Percentiles rank a stretch among this genome's conserved stretches.
phyloP scores from a whole-genome alignment of 129 eudicot genomes.

The Flaveria linearis region DNA sequence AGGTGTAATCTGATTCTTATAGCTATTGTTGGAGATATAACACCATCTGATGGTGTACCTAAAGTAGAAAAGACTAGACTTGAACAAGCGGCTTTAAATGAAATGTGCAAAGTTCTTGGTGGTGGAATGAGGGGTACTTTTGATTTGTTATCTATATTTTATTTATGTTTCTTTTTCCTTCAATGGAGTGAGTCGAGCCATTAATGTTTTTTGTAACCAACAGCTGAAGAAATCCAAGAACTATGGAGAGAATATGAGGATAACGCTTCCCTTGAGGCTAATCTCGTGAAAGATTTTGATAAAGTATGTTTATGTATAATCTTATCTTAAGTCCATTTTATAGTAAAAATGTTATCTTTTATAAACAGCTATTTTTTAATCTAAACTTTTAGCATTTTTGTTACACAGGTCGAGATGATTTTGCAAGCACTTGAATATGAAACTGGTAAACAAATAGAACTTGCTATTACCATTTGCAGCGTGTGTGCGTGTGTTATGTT shows the following conservation, averaged over 20 bases:
- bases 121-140: constrained; percentile 92
- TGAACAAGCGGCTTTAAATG: constrained; percentile 88
- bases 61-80: constrained; percentile 85
- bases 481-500: neutral
- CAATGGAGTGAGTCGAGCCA: neutral
- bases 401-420: constrained; percentile 87
- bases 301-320: constrained; percentile 49
- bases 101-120: constrained; percentile 97
- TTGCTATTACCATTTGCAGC: neutral
- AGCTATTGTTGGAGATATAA: constrained; percentile 97
- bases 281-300: constrained; percentile 97
- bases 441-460: constrained; percentile 46
- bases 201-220: constrained; percentile 16
- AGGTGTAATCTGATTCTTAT: constrained; percentile 24
- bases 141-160: constrained; percentile 9
- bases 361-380: constrained; percentile 41
- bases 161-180: constrained; percentile 1
- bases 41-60: constrained; percentile 96
- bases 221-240: constrained; percentile 93
- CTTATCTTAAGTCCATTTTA: neutral
- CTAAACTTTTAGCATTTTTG: constrained; percentile 58
- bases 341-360: constrained; percentile 2
- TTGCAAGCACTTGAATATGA: constrained; percentile 96
- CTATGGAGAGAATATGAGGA: constrained; percentile 95
- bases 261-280: constrained; percentile 90